phyloP scores from a whole-genome alignment of 192 early-diverging fungal species.

The Radiomyces spectabilis region DNA sequence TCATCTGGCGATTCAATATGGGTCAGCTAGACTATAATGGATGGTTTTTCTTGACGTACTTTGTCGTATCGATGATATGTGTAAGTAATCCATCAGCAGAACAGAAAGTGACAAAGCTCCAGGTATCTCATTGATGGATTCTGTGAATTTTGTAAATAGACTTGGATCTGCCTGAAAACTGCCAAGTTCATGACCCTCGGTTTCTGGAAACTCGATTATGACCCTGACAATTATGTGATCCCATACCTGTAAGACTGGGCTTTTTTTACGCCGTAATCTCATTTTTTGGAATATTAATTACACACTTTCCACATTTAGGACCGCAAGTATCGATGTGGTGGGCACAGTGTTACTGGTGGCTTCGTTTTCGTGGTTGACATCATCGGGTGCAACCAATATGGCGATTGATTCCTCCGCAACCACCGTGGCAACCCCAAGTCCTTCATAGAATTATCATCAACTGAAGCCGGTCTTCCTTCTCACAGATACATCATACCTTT shows the following conservation, averaged over 20 bases:
- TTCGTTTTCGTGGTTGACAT: slow-evolving; percentile 30
- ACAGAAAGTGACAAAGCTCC: neutral
- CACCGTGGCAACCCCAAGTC: no score
- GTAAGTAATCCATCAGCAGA: slow-evolving; percentile 30
- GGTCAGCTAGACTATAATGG: slow-evolving; percentile 32
- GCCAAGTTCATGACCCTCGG: slow-evolving; percentile 41
- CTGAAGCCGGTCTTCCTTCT: no score
- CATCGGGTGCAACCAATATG: neutral
- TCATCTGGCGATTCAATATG: slow-evolving; percentile 39
- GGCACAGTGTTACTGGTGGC: slow-evolving; percentile 54
- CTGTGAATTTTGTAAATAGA: slow-evolving; percentile 7
- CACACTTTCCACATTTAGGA: slow-evolving; percentile 39
- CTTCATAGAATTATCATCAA: no score
- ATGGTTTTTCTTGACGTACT: slow-evolving; percentile 43
- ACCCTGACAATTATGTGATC: slow-evolving; percentile 65
- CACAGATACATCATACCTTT: no score
- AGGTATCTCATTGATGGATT: no score
- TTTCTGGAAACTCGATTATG: slow-evolving; percentile 58
- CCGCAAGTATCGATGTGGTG: slow-evolving; percentile 62
- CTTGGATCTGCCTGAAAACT: slow-evolving; percentile 23
- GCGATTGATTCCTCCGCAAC: neutral
- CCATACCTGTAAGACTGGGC: slow-evolving; percentile 58
- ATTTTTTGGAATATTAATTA: no score
- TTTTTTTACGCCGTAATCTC: no score
- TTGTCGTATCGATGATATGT: slow-evolving; percentile 46